Evolutionary conservation across 2,329 filamentous ascomycete genomes (phyloP).

Genomic region (Teratosphaeria zuluensis): DNA sequence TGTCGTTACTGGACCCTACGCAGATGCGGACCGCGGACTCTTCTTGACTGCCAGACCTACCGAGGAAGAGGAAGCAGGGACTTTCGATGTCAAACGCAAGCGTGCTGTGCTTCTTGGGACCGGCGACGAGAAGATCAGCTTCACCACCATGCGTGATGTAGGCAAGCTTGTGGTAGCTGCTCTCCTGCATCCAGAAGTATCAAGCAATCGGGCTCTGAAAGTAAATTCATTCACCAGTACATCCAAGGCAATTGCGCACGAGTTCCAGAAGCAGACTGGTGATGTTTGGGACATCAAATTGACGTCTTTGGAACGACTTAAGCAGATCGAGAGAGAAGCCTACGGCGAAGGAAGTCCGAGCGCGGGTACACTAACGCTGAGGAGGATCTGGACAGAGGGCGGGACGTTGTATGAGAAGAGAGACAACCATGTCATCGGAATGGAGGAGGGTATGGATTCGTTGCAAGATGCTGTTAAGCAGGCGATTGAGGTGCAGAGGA

Average conservation of each 20-base stretch:
- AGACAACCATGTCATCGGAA: conserved; percentile 51
- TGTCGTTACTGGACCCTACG: conserved; percentile 60
- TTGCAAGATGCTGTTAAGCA: conserved; percentile 39
- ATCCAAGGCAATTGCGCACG: conserved; percentile 51
- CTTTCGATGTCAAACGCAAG: conserved; percentile 49
- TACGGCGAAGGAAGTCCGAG: conserved; percentile 45
- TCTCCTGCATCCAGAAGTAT: conserved; percentile 46
- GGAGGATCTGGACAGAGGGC: conserved; percentile 64
- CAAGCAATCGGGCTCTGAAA: conserved; percentile 49
- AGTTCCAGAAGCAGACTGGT: conserved; percentile 58
- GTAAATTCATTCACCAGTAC: conserved; percentile 65
- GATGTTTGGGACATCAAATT: conserved; percentile 44
- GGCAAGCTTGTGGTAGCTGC: conserved; percentile 56
- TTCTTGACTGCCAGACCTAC: conserved; percentile 41
- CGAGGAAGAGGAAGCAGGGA: conserved; percentile 38
- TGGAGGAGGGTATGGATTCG: conserved; percentile 41
- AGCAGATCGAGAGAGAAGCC: conserved; percentile 47
- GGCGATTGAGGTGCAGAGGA: conserved; percentile 19
- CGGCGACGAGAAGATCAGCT: conserved; percentile 52
- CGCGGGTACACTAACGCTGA: conserved; percentile 50
- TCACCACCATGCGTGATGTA: conserved; percentile 64
- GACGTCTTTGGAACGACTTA: conserved; percentile 45
- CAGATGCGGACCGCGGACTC: conserved; percentile 39
- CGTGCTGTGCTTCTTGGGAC: conserved; percentile 53
- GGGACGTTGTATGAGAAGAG: conserved; percentile 60